Base-by-base conservation (phyloP, 1,284 basidiomycete genomes). In the Stereum hirsutum region DNA sequence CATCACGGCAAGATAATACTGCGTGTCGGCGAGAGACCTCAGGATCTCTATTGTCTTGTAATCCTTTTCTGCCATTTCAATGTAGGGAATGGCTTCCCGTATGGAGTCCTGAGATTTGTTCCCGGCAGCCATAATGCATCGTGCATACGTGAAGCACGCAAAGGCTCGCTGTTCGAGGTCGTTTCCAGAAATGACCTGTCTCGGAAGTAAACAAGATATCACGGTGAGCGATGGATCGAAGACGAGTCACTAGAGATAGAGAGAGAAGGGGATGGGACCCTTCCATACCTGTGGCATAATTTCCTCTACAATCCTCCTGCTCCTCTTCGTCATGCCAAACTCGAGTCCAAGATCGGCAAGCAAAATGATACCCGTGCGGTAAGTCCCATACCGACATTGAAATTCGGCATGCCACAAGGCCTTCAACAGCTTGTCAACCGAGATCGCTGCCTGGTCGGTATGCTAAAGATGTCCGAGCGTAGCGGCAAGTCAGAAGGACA, bases 331-430 rank as follows among this genome's bases (percentile, higher is more conserved):
- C 73, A 89, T 76, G 12, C 78, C 81, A 55, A 85, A 82, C 52
- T 88, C 82, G 15, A 89, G 62, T 5, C 78, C 76, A 44, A 86
- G 62, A 54, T 89, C 87, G 3, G 87, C 86, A 6, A 89, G 69
- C 25, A 89, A 57, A 44, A 83, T 69, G 17, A 80, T 69, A 0
- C 73, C 80, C 3, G 76, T 74, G 42, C 86, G 69, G 56, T 89
- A 86, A 33, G 76, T 56, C 14, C 70, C 66, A 53, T 78, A 74
- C 42, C 78, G 74, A 43, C 78, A 74, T 47, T 86, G 72, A 55
- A 86, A 89, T 57, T 89, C 87, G 0, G 85, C 74, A 47, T 84
- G 72, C 84, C 87, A 89, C 20, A 89, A 57, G 2, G 80, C 75
- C 43, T 71, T 77, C 27, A 89, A 62, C 19, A 89, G 61, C 21